These are phyloP conservation scores for Atkinsonella hypoxylon DNA, from an alignment of 2,329 filamentous ascomycete species.

Conservation along the genomic window DNA sequence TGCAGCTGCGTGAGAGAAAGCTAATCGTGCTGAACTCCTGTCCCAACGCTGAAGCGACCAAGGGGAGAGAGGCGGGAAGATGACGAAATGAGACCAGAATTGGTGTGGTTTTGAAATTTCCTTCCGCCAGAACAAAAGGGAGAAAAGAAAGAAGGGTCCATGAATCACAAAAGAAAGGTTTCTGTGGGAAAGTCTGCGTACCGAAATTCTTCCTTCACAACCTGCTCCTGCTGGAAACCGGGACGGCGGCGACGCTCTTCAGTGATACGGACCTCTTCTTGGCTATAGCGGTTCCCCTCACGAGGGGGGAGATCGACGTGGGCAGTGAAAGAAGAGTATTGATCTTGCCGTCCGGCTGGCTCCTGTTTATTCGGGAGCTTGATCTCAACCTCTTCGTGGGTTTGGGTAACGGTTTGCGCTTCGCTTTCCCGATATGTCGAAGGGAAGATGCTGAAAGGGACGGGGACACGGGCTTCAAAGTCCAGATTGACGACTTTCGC, in stretches of 20 bases:
- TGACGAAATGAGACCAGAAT: neutral
- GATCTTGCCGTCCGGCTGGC: slow-evolving; percentile 97
- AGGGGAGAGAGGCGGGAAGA: neutral
- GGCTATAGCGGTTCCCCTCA: slow-evolving; percentile 42
- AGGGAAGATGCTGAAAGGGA: slow-evolving; percentile 99
- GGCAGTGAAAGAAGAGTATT: slow-evolving; percentile 63
- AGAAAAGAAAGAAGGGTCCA: slow-evolving; percentile 5
- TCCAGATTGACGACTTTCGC: slow-evolving; percentile 92
- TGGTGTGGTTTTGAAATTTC: neutral
- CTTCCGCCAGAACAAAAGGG: neutral
- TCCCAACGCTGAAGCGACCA: too few species aligned
- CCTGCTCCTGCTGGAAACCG: slow-evolving; percentile 45
- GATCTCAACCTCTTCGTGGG: slow-evolving; percentile 83
- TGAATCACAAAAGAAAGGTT: too few species aligned
- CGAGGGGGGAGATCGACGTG: slow-evolving; percentile 52
- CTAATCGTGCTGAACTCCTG: neutral
- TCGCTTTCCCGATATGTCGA: slow-evolving; percentile 72
- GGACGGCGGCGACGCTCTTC: slow-evolving; percentile 66
- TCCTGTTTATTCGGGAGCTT: slow-evolving; percentile 50
- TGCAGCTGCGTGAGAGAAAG: slow-evolving; percentile 1
- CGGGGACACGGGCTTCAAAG: slow-evolving; percentile 98
- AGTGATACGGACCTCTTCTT: slow-evolving; percentile 77
- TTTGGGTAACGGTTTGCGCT: slow-evolving; percentile 39
- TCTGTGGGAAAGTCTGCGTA: slow-evolving; percentile 24
- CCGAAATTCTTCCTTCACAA: slow-evolving; percentile 39